Conservation (phyloP, 2,329 filamentous ascomycete genomes). For the Alternaria brassicicola region DNA sequence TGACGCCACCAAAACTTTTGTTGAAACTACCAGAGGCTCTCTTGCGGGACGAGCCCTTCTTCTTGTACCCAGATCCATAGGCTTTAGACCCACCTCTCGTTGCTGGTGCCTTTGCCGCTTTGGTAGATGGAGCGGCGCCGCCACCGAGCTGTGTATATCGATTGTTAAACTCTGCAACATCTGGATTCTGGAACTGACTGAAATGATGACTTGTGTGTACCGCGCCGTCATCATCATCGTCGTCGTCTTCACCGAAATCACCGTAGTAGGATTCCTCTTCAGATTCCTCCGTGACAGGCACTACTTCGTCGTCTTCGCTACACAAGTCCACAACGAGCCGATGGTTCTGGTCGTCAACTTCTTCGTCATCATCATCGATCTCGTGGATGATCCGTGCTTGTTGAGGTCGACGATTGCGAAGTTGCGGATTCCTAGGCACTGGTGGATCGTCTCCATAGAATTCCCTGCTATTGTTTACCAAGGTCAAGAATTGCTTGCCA, state of each 20-base stretch:
- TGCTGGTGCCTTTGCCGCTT: slow-evolving; percentile 14
- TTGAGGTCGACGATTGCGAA: slow-evolving; percentile 21
- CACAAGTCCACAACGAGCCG: slow-evolving; percentile 55
- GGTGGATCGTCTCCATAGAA: slow-evolving; percentile 29
- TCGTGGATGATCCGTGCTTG: slow-evolving; percentile 28
- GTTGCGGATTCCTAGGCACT: slow-evolving; percentile 15
- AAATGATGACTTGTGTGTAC: slow-evolving; percentile 41
- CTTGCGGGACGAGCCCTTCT: slow-evolving; percentile 22
- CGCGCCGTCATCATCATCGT: slow-evolving; percentile 28
- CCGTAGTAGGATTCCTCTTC: slow-evolving; percentile 32
- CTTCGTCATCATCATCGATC: slow-evolving; percentile 50
- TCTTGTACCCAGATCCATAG: slow-evolving; percentile 24
- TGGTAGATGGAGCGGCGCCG: slow-evolving; percentile 17
- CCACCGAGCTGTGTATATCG: slow-evolving; percentile 30
- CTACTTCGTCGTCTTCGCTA: slow-evolving; percentile 36
- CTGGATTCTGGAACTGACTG: slow-evolving; percentile 28
- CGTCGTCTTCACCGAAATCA: slow-evolving; percentile 32
- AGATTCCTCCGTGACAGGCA: slow-evolving; percentile 13
- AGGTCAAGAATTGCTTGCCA: slow-evolving; percentile 65
- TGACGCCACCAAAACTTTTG: slow-evolving; percentile 23
- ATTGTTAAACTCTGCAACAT: slow-evolving; percentile 41
- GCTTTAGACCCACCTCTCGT: slow-evolving; percentile 24
- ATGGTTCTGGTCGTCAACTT: slow-evolving; percentile 57
- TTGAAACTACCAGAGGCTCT: slow-evolving; percentile 26
- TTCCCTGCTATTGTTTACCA: slow-evolving; percentile 55